These are phyloP conservation scores for Microthlaspi erraticum DNA, from an alignment of 345 rosid species.

Conservation along the genomic window DNA sequence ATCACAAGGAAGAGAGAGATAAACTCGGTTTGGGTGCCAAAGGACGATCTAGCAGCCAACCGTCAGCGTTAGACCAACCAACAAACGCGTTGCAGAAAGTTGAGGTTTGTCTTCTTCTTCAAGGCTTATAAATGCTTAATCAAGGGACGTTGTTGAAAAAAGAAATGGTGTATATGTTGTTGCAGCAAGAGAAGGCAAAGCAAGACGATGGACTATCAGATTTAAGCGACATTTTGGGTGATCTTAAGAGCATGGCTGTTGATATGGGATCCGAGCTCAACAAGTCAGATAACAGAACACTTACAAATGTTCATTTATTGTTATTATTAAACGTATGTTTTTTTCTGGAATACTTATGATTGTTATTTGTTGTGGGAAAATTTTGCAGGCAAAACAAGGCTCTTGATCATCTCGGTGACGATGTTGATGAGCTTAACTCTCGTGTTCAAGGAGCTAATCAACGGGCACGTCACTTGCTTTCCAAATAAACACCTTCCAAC, in stretches of 20 bases:
- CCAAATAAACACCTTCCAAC: constrained; percentile 52
- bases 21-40: constrained; percentile 68
- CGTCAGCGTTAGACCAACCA: constrained; percentile 60
- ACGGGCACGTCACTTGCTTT: constrained; percentile 74
- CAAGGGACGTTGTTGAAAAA: too few species aligned
- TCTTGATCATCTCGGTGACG: constrained; percentile 74
- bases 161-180: background rate
- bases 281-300: constrained; percentile 51
- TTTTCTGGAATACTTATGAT: constrained; percentile 1
- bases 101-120: constrained; percentile 52
- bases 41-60: constrained; percentile 48
- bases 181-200: constrained; percentile 75
- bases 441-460: constrained; percentile 91
- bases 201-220: constrained; percentile 91
- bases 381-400: constrained; percentile 87
- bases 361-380: background rate
- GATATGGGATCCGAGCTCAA: constrained; percentile 93
- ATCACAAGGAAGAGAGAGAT: constrained; percentile 62
- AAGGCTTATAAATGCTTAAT: too few species aligned
- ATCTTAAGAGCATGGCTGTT: constrained; percentile 87
- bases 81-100: constrained; percentile 73
- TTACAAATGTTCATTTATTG: background rate
- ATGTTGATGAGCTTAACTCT: constrained; percentile 78
- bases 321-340: background rate
- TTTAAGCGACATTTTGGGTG: constrained; percentile 78